A percentile compares a stretch with the other conserved stretches of the same genome.
Conservation (phyloP, 495 filamentous ascomycete species). For the Eremomyces bilateralis region DNA sequence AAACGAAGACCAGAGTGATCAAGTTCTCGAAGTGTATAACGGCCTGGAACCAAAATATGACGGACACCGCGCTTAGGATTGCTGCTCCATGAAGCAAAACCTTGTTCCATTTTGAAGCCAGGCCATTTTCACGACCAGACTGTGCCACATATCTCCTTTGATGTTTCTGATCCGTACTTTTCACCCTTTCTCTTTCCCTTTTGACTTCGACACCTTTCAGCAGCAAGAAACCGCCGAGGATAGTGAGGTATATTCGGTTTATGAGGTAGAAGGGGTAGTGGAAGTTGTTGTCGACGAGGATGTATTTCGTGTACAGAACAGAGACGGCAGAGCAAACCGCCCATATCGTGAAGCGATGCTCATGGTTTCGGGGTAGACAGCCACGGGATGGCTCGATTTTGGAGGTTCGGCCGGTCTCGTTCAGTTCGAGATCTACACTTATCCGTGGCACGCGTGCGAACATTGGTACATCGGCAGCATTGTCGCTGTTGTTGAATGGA, state of each 20-base stretch:
- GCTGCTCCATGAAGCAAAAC: neutral
- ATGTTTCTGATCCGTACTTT: neutral
- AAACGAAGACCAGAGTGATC: conserved; percentile 2
- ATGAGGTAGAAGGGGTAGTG: conserved; percentile 4
- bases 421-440: no score
- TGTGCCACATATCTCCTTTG: no score
- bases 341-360: no score
- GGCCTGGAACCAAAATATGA: conserved; percentile 1
- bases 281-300: conserved; percentile 4
- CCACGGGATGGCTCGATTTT: no score
- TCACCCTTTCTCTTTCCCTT: neutral
- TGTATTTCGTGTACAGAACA: neutral
- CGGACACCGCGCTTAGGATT: no score
- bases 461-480: no score
- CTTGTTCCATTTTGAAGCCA: no score
- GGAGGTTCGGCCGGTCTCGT: no score
- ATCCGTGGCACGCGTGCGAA: no score
- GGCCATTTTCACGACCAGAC: no score
- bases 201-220: neutral
- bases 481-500: no score
- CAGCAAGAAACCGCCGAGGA: neutral
- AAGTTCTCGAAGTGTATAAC: conserved; percentile 4
- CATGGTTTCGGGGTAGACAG: no score
- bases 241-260: neutral
- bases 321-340: conserved; percentile 1